Evolutionary conservation across 352 stramenopile species (phyloP).

Genomic region (Phytophthora citricola): DNA sequence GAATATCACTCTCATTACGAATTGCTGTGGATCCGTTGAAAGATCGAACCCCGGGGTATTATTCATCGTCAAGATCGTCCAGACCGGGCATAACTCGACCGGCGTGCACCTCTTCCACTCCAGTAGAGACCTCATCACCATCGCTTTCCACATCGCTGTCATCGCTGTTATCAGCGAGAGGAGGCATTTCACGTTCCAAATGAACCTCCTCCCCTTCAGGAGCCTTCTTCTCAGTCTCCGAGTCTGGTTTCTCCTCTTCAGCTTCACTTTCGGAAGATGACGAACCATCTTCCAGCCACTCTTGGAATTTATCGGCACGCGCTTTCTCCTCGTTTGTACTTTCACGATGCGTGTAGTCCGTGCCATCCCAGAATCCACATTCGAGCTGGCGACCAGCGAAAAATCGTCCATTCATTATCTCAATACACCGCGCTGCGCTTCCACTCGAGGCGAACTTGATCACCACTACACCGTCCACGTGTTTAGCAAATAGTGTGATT

Average conservation of each 20-base stretch:
- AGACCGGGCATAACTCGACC: slow-evolving; percentile 66
- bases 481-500: slow-evolving; percentile 96
- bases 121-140: slow-evolving; percentile 12
- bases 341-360: slow-evolving; percentile 92
- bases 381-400: slow-evolving; percentile 89
- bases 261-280: slow-evolving; percentile 62
- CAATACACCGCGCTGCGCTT: slow-evolving; percentile 86
- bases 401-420: slow-evolving; percentile 90
- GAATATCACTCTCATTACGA: slow-evolving; percentile 16
- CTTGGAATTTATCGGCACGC: slow-evolving; percentile 93
- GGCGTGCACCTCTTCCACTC: slow-evolving; percentile 44
- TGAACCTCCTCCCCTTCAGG: slow-evolving; percentile 18
- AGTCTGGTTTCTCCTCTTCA: slow-evolving; percentile 39
- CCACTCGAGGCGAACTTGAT: slow-evolving; percentile 94
- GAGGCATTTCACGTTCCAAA: slow-evolving; percentile 35
- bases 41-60: slow-evolving; percentile 6
- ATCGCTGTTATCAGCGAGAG: slow-evolving; percentile 35
- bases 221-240: slow-evolving; percentile 3
- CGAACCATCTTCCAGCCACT: slow-evolving; percentile 93
- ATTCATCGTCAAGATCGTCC: slow-evolving; percentile 50
- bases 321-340: slow-evolving; percentile 84
- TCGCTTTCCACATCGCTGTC: slow-evolving; percentile 40
- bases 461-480: slow-evolving; percentile 92
- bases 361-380: slow-evolving; percentile 95
- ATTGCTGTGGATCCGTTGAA: slow-evolving; percentile 24